A percentile compares a stretch with the other conserved stretches of the same genome.
Evolutionary conservation across 2,329 filamentous ascomycete species (phyloP).

Genomic region (Leptographium galeiforme): DNA sequence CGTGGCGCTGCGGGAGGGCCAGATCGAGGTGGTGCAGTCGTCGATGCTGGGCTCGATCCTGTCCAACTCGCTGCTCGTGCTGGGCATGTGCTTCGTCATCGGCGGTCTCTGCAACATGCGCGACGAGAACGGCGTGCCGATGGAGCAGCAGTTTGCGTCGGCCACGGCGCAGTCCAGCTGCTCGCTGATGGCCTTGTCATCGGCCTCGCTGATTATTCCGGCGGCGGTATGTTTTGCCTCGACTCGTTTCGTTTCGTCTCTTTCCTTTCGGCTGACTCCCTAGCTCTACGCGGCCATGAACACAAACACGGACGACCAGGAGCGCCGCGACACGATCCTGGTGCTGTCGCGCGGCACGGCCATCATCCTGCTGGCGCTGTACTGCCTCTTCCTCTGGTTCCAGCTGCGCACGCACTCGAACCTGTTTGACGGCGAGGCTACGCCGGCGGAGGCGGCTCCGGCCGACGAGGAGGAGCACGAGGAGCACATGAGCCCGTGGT

Average conservation of each 20-base stretch:
- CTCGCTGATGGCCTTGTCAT: conserved; percentile 62
- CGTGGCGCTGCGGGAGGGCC: conserved; percentile 68
- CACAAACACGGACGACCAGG: conserved; percentile 23
- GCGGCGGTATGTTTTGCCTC: conserved; percentile 38
- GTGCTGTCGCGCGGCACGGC: conserved; percentile 63
- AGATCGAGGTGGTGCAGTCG: conserved; percentile 84
- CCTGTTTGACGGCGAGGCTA: conserved; percentile 49
- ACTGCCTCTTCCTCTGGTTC: conserved; percentile 65
- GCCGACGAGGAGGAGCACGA: conserved; percentile 27
- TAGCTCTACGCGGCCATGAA: conserved; percentile 53
- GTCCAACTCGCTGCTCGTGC: conserved; percentile 75
- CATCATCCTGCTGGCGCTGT: conserved; percentile 61
- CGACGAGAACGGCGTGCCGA: conserved; percentile 39
- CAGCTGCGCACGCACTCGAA: conserved; percentile 63
- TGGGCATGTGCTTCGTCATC: conserved; percentile 80
- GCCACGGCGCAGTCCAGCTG: conserved; percentile 67
- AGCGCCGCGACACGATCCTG: conserved; percentile 45
- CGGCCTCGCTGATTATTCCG: conserved; percentile 67
- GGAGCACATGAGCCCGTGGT: conserved; percentile 45
- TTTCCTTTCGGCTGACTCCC: background rate
- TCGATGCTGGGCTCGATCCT: conserved; percentile 86
- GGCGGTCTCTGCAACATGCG: conserved; percentile 54
- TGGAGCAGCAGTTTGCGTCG: conserved; percentile 59
- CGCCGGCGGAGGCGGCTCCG: conserved; percentile 15
- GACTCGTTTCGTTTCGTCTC: background rate